Percentiles rank a stretch among this genome's conserved stretches.
phyloP scores from a whole-genome alignment of 192 early-diverging fungal genomes.

The Coemansia nantahalensis region DNA sequence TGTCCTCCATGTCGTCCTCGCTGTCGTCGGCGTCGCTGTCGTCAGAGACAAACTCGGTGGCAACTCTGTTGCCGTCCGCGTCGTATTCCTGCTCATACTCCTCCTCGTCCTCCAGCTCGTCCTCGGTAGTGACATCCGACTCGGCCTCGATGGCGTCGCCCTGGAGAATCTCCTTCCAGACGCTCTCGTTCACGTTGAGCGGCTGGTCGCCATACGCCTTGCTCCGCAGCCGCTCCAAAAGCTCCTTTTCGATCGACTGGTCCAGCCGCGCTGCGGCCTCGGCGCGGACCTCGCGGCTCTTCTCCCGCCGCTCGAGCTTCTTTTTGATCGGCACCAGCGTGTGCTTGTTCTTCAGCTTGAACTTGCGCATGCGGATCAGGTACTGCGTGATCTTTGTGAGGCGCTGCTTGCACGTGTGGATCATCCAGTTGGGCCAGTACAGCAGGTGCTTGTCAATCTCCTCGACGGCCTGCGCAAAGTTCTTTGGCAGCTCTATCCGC shows the following conservation, averaged over 20 bases:
- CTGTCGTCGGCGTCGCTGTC: slow-evolving; percentile 46
- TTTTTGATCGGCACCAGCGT: slow-evolving; percentile 89
- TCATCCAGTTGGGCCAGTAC: slow-evolving; percentile 88
- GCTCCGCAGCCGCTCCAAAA: slow-evolving; percentile 85
- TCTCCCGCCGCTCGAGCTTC: slow-evolving; percentile 89
- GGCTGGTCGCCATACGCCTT: slow-evolving; percentile 96
- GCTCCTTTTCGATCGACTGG: slow-evolving; percentile 91
- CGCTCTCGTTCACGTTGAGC: slow-evolving; percentile 88
- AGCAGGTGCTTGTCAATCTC: slow-evolving; percentile 85
- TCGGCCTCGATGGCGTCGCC: slow-evolving; percentile 68
- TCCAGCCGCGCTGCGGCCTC: slow-evolving; percentile 90
- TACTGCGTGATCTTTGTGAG: slow-evolving; percentile 96
- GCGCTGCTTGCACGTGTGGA: slow-evolving; percentile 96
- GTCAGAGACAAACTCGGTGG: slow-evolving; percentile 54
- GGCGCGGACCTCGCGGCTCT: slow-evolving; percentile 81
- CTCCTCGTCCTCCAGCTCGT: slow-evolving; percentile 57
- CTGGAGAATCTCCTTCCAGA: slow-evolving; percentile 87
- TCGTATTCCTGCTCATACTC: slow-evolving; percentile 56
- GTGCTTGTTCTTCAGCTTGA: slow-evolving; percentile 74
- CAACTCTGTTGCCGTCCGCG: slow-evolving; percentile 54
- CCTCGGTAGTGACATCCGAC: slow-evolving; percentile 65
- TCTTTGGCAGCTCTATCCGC: slow-evolving; percentile 81
- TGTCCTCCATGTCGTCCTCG: slow-evolving; percentile 50
- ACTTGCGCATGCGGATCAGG: slow-evolving; percentile 88
- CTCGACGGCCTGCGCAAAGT: slow-evolving; percentile 82